Conservation (phyloP, 192 early-diverging fungal genomes). For the Thamnidium elegans region DNA sequence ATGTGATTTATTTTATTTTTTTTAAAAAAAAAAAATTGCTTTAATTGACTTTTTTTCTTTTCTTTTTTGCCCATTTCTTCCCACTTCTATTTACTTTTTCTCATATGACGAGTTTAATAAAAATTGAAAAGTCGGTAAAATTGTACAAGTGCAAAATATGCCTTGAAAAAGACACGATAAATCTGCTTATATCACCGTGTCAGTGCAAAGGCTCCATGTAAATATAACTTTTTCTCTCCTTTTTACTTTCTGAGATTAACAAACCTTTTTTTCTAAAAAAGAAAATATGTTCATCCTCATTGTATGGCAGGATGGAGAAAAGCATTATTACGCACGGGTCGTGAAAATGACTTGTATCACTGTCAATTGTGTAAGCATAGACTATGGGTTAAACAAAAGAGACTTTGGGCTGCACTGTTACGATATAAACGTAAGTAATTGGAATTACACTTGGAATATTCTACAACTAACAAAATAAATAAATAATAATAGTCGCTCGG, state of each 20-base stretch:
- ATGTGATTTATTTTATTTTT: conserved; percentile 1
- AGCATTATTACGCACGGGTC: conserved; percentile 15
- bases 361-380: conserved; percentile 33
- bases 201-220: conserved; percentile 41
- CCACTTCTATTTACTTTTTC: neutral
- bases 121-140: neutral
- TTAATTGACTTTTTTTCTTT: neutral
- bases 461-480: neutral
- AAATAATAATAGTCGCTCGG: conserved; percentile 26
- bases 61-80: neutral
- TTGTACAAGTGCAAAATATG: conserved; percentile 36
- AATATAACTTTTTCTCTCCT: neutral
- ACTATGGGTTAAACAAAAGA: conserved; percentile 18
- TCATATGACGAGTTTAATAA: neutral
- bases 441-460: neutral
- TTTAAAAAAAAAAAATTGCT: neutral
- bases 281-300: conserved; percentile 37
- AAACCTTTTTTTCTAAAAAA: conserved; percentile 5
- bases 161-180: conserved; percentile 27
- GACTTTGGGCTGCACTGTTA: conserved; percentile 13
- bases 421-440: conserved; percentile 30
- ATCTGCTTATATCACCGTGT: conserved; percentile 34
- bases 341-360: conserved; percentile 22
- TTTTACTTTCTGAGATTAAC: neutral
- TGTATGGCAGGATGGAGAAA: conserved; percentile 36